These are phyloP conservation scores for Colletotrichum lentis DNA, from an alignment of 2,329 filamentous ascomycete genomes.

Conservation along the genomic window DNA sequence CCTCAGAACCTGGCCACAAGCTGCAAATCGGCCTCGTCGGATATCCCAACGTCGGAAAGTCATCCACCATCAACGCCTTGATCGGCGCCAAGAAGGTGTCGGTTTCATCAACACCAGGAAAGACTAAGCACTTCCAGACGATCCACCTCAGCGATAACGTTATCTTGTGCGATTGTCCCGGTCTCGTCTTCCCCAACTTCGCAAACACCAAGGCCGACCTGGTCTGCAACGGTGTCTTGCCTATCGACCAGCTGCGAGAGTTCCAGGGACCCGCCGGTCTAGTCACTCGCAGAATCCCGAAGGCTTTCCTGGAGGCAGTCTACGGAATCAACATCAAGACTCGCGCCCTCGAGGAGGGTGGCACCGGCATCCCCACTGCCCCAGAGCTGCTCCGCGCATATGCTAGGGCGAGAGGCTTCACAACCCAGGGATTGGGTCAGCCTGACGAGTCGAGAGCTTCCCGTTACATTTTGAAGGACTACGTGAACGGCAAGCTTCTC, in stretches of 20 bases:
- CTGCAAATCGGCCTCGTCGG: slow-evolving; percentile 93
- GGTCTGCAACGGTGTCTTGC: slow-evolving; percentile 92
- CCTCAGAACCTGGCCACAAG: slow-evolving; percentile 64
- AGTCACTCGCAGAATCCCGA: slow-evolving; percentile 84
- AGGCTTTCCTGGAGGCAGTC: slow-evolving; percentile 86
- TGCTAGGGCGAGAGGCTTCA: slow-evolving; percentile 87
- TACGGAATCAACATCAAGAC: slow-evolving; percentile 92
- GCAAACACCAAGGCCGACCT: slow-evolving; percentile 95
- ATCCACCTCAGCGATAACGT: slow-evolving; percentile 92
- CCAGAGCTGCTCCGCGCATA: slow-evolving; percentile 87
- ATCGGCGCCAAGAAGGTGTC: slow-evolving; percentile 98
- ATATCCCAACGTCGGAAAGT: slow-evolving; percentile 99
- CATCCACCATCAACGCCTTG: slow-evolving; percentile 98
- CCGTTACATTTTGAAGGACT: slow-evolving; percentile 91
- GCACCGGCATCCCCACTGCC: slow-evolving; percentile 84
- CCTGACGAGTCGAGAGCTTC: slow-evolving; percentile 94
- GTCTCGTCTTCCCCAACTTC: slow-evolving; percentile 98
- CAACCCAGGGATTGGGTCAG: slow-evolving; percentile 86
- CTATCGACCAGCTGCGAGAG: slow-evolving; percentile 95
- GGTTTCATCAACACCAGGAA: slow-evolving; percentile 94
- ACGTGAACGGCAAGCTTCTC: slow-evolving; percentile 93
- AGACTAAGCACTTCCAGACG: slow-evolving; percentile 99
- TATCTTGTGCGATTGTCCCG: slow-evolving; percentile 95
- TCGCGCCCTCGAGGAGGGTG: slow-evolving; percentile 87
- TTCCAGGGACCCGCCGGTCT: slow-evolving; percentile 86